These are phyloP conservation scores for Dovyalis caffra DNA, from an alignment of 345 rosid genomes.

Conservation along the genomic window DNA sequence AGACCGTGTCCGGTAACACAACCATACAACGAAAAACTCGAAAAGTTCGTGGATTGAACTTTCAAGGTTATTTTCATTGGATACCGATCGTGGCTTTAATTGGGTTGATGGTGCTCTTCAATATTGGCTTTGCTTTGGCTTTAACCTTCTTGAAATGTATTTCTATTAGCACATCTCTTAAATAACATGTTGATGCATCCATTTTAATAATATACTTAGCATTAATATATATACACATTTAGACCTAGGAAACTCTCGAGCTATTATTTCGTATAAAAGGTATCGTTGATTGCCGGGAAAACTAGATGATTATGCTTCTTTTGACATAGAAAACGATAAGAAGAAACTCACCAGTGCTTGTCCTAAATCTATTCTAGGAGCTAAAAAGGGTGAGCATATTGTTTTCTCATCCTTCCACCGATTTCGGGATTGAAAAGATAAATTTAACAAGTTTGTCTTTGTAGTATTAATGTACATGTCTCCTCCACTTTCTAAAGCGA, in stretches of 20 bases:
- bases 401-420: neutral
- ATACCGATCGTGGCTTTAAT: conserved; percentile 56
- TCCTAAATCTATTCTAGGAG: neutral
- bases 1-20: conserved; percentile 40
- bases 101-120: conserved; percentile 56
- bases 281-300: conserved; percentile 45
- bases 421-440: neutral
- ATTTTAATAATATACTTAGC: neutral
- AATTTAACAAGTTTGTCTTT: neutral
- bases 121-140: conserved; percentile 59
- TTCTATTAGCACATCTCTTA: neutral
- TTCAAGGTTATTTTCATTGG: conserved; percentile 52
- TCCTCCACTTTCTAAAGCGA: neutral
- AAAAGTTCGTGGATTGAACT: conserved; percentile 63
- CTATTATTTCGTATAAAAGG: conserved; percentile 63
- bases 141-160: conserved; percentile 65
- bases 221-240: conserved; percentile 17
- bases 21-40: conserved; percentile 57
- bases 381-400: conserved; percentile 25
- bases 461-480: neutral
- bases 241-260: conserved; percentile 71
- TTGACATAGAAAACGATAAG: neutral
- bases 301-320: conserved; percentile 18
- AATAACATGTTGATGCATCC: neutral
- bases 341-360: neutral